Evolutionary conservation across 306 rosid genomes (phyloP).

Genomic region (Medicago ruthenica): DNA sequence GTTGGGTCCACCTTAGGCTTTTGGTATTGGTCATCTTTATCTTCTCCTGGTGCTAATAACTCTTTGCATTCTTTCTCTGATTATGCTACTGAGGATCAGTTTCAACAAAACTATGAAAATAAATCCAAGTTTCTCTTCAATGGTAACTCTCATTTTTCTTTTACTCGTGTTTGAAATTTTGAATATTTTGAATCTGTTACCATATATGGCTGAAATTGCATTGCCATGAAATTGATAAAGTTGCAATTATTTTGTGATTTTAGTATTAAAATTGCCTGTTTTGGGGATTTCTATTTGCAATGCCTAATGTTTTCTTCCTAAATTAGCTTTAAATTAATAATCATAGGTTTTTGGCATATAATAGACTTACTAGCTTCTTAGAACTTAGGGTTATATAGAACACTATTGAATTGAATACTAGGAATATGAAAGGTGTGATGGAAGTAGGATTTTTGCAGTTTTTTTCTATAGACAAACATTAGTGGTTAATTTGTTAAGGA

Average conservation of each 20-base stretch:
- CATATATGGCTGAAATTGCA: neutral
- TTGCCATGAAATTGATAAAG: neutral
- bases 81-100: slow-evolving; percentile 36
- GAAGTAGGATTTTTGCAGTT: neutral
- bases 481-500: neutral
- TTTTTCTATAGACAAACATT: neutral
- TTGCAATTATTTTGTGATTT: neutral
- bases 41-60: slow-evolving; percentile 36
- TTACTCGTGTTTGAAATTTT: neutral
- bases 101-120: slow-evolving; percentile 38
- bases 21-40: slow-evolving; percentile 52
- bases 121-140: slow-evolving; percentile 60
- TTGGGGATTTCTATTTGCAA: neutral
- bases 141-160: slow-evolving; percentile 37
- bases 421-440: neutral
- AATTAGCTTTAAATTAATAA: neutral
- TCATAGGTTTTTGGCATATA: neutral
- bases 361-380: neutral
- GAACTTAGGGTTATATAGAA: neutral
- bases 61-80: slow-evolving; percentile 53
- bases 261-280: neutral
- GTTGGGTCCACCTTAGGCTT: slow-evolving; percentile 60
- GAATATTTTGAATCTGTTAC: neutral
- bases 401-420: neutral
- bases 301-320: neutral